phyloP scores from a whole-genome alignment of 1,284 basidiomycete genomes.

The Moesziomyces antarcticus region DNA sequence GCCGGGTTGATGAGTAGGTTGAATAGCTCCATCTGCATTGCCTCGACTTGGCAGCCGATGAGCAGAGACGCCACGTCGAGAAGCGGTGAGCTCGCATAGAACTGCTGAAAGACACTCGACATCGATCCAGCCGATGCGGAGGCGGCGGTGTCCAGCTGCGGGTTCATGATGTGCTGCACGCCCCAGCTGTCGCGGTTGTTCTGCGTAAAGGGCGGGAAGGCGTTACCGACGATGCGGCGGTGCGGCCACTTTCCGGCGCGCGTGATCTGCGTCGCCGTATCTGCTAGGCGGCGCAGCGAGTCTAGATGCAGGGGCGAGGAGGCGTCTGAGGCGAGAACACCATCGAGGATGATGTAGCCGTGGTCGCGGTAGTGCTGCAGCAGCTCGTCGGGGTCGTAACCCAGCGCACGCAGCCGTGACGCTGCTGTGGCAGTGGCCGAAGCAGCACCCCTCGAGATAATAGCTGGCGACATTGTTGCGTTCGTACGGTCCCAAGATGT shows the following conservation, averaged over 20 bases:
- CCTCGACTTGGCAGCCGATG: conserved; percentile 19
- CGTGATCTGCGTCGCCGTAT: conserved; percentile 72
- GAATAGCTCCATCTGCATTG: conserved; percentile 75
- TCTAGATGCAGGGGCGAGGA: conserved; percentile 22
- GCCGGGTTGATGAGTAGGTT: conserved; percentile 81
- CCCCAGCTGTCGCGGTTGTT: conserved; percentile 76
- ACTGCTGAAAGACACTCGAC: conserved; percentile 28
- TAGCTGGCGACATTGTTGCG: too few relatives aligned
- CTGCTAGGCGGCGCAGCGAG: conserved; percentile 22
- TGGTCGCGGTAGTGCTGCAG: conserved; percentile 73
- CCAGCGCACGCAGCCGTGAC: conserved; percentile 18
- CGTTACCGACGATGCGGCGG: conserved; percentile 78
- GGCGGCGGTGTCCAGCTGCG: conserved; percentile 71
- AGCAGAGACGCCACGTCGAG: conserved; percentile 51
- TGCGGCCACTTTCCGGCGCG: conserved; percentile 77
- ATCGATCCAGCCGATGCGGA: neutral
- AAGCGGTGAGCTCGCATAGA: conserved; percentile 42
- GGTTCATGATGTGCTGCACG: conserved; percentile 72
- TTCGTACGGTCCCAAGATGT: too few relatives aligned
- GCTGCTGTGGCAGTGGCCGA: conserved; percentile 5
- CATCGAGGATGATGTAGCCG: conserved; percentile 79
- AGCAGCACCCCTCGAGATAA: neutral
- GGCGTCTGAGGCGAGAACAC: conserved; percentile 71
- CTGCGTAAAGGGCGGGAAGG: conserved; percentile 80
- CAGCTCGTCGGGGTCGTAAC: conserved; percentile 30